Percentiles rank a stretch among this genome's conserved stretches.
Conservation (phyloP, 2,329 filamentous ascomycete genomes). For the Keithomyces neogunnii region DNA sequence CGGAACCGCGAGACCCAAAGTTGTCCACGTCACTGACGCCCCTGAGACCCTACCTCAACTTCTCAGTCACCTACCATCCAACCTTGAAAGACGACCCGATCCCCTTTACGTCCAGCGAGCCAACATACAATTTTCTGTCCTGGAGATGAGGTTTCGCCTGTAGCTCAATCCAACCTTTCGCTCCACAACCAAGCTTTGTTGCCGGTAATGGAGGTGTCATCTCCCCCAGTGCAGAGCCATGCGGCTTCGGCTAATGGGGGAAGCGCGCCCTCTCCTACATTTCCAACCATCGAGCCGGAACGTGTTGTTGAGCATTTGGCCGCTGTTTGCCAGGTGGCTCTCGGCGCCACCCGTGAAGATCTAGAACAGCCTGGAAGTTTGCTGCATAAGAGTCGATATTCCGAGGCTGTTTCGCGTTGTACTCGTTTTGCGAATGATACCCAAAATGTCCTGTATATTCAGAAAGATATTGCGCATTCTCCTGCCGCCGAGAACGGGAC, state of each 20-base stretch:
- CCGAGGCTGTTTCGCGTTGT: constrained; percentile 80
- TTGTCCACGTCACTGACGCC: neutral
- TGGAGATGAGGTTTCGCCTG: constrained; percentile 3
- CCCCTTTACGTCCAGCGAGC: neutral
- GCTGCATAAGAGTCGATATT: constrained; percentile 61
- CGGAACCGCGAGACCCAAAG: no score
- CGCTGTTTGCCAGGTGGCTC: constrained; percentile 61
- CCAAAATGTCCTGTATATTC: constrained; percentile 82
- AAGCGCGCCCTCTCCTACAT: constrained; percentile 35
- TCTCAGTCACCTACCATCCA: neutral
- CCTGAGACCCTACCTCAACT: neutral
- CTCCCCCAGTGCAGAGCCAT: constrained; percentile 33
- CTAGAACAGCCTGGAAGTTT: constrained; percentile 76
- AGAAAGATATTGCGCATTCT: constrained; percentile 63
- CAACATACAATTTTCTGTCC: neutral
- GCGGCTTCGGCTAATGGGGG: constrained; percentile 27
- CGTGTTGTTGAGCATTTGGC: constrained; percentile 64
- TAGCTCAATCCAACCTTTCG: neutral
- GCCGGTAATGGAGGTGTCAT: constrained; percentile 44
- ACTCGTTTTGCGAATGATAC: constrained; percentile 82
- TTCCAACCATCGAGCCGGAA: constrained; percentile 56
- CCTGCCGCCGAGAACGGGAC: constrained; percentile 42
- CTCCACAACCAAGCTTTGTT: neutral
- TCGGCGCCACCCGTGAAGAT: constrained; percentile 69
- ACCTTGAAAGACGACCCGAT: neutral